Evolutionary conservation across 2,329 filamentous ascomycete species (phyloP).

Genomic region (Myrmaecium sp.): DNA sequence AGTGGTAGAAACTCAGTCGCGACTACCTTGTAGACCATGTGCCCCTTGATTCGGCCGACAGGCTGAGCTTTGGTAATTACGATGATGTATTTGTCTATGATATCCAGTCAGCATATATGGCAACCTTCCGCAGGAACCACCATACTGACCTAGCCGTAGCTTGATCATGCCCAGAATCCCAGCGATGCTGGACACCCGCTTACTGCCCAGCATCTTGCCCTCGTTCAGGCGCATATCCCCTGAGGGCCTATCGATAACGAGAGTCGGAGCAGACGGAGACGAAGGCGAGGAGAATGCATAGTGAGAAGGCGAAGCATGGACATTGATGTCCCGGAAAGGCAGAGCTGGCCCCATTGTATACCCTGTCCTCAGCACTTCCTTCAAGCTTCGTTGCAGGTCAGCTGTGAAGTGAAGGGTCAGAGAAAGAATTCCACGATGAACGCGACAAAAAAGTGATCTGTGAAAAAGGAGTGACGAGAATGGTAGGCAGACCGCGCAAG

Average conservation of each 20-base stretch:
- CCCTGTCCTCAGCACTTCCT: no score
- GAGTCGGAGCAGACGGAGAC: constrained; percentile 69
- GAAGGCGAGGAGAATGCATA: constrained; percentile 97
- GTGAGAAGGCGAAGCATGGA: constrained; percentile 77
- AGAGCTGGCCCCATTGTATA: constrained; percentile 34
- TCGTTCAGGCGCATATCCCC: constrained; percentile 78
- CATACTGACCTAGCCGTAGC: constrained; percentile 65
- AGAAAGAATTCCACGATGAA: no score
- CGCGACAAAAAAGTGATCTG: no score
- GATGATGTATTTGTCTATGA: constrained; percentile 85
- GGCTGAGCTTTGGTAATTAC: constrained; percentile 88
- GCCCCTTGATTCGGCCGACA: constrained; percentile 79
- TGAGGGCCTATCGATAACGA: constrained; percentile 81
- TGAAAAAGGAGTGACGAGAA: no score
- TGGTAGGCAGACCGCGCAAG: no score
- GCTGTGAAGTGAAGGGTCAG: no score
- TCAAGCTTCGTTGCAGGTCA: no score
- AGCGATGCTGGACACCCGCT: constrained; percentile 83
- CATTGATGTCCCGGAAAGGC: constrained; percentile 92
- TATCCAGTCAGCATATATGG: constrained; percentile 1
- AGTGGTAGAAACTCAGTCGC: constrained; percentile 86
- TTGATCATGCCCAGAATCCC: constrained; percentile 91
- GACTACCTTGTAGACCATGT: constrained; percentile 89
- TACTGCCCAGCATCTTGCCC: constrained; percentile 55
- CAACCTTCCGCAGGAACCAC: neutral